Evolutionary conservation across 129 eudicot species (phyloP).

Genomic region (Tagetes erecta): DNA sequence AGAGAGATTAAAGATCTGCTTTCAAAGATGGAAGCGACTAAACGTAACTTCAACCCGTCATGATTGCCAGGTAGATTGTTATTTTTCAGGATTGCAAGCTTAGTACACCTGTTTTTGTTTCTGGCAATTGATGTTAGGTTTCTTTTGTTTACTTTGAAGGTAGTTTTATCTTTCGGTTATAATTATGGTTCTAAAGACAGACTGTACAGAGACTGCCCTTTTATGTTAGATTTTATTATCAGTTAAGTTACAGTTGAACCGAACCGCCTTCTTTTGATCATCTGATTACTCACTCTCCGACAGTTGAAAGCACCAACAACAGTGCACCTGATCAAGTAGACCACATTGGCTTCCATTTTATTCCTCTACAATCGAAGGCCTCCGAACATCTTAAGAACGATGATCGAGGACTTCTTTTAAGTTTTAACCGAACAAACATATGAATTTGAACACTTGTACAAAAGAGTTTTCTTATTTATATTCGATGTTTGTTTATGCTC

Average conservation of each 20-base stretch:
- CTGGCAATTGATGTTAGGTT: slow-evolving; percentile 33
- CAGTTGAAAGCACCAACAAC: not conserved
- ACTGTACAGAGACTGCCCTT: slow-evolving; percentile 44
- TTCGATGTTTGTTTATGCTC: no score
- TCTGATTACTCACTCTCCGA: not conserved
- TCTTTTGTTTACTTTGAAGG: slow-evolving; percentile 5
- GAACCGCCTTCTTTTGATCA: not conserved
- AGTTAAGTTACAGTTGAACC: slow-evolving; percentile 23
- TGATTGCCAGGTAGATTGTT: slow-evolving; percentile 10
- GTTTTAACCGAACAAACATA: no score
- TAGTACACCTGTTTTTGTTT: slow-evolving; percentile 11
- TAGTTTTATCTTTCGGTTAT: slow-evolving; percentile 5
- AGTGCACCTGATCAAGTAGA: not conserved
- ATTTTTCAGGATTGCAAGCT: slow-evolving; percentile 21
- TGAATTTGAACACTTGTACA: no score
- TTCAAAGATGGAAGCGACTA: slow-evolving; percentile 92
- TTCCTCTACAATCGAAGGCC: no score
- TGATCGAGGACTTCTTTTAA: no score
- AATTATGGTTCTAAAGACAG: slow-evolving; percentile 41
- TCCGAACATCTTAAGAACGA: no score
- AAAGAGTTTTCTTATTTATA: no score
- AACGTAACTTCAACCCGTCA: slow-evolving; percentile 52
- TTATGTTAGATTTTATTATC: slow-evolving; percentile 29
- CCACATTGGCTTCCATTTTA: not conserved
- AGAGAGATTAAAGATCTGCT: slow-evolving; percentile 79